Conservation (phyloP, 495 filamentous ascomycete genomes). For the Penicillium atrosanguineum region DNA sequence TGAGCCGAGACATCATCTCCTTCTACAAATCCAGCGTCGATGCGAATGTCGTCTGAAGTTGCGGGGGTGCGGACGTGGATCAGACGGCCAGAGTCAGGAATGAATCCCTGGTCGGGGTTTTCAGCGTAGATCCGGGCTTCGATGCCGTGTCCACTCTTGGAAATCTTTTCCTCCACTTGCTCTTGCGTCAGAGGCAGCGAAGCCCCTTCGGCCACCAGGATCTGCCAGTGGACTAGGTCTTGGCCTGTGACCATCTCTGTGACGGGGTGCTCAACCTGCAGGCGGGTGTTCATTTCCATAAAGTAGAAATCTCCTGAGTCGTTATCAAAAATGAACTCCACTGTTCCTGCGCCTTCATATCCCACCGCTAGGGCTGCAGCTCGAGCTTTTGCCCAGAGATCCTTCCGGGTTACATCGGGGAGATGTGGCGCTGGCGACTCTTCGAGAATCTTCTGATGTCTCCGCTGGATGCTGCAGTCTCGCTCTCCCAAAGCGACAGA, state of each 20-base stretch:
- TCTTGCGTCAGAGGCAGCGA: conserved; percentile 82
- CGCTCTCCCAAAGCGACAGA: conserved; percentile 81
- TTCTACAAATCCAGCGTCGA: conserved; percentile 88
- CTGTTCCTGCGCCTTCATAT: conserved; percentile 94
- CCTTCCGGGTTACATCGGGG: conserved; percentile 71
- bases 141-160: conserved; percentile 77
- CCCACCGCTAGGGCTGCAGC: conserved; percentile 87
- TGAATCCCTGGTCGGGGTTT: conserved; percentile 84
- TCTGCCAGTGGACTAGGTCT: conserved; percentile 95
- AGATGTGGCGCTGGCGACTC: conserved; percentile 92
- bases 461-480: conserved; percentile 81
- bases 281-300: conserved; percentile 99
- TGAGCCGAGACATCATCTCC: conserved; percentile 93
- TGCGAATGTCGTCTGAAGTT: conserved; percentile 68
- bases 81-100: conserved; percentile 89
- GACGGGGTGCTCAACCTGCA: conserved; percentile 97
- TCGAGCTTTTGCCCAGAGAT: conserved; percentile 91
- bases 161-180: conserved; percentile 74
- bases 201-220: conserved; percentile 85
- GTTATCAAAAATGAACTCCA: conserved; percentile 98
- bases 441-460: conserved; percentile 97
- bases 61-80: conserved; percentile 75
- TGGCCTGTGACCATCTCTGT: conserved; percentile 96
- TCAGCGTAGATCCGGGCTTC: conserved; percentile 97
- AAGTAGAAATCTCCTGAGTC: conserved; percentile 94